phyloP scores from a whole-genome alignment of 2,329 filamentous ascomycete species.

The Chrysoporthe deuterocubensis region DNA sequence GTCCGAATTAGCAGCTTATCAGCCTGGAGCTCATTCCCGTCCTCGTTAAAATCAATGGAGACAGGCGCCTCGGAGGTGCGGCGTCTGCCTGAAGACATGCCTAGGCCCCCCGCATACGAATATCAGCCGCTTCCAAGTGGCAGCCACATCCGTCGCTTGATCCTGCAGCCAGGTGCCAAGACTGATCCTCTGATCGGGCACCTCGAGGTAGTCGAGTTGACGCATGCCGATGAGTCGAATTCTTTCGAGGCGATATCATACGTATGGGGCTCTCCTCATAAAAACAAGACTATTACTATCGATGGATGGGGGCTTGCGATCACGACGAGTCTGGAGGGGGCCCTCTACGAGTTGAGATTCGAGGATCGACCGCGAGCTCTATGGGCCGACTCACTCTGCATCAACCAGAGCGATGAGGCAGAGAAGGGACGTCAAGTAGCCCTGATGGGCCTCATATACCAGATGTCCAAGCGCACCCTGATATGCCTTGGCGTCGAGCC shows the following conservation, averaged over 20 bases:
- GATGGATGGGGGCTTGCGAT: neutral
- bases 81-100: no score
- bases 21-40: neutral
- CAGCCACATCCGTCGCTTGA: neutral
- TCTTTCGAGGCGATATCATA: neutral
- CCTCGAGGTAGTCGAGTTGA: neutral
- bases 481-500: neutral
- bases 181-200: neutral
- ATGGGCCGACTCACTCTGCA: constrained; percentile 7
- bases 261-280: neutral
- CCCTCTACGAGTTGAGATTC: neutral
- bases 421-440: neutral
- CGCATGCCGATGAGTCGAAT: neutral
- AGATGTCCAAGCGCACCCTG: neutral
- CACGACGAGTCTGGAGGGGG: neutral
- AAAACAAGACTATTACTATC: neutral
- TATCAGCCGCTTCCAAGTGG: neutral
- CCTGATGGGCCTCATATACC: constrained; percentile 5
- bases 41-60: neutral
- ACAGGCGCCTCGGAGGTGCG: neutral
- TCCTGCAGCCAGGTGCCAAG: neutral
- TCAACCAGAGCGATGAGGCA: constrained; percentile 1
- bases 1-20: neutral
- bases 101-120: no score
- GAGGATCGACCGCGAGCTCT: neutral